Evolutionary conservation across 768 basidiomycete genomes (phyloP).

Genomic region (Lactarius tabidus): DNA sequence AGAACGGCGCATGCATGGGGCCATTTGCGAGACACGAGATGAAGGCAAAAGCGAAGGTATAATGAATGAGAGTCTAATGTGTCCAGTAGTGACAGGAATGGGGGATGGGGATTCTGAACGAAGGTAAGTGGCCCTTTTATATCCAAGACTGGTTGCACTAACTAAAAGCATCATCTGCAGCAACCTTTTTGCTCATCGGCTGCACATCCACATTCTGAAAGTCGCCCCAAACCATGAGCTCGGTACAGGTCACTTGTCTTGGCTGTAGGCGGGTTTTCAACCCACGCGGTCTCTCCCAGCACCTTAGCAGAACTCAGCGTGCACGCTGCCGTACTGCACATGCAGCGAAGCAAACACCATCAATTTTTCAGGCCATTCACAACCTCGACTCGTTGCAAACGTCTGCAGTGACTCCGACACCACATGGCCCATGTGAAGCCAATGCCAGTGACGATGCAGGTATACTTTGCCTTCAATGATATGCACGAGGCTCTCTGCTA

Average conservation of each 20-base stretch:
- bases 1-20: background rate
- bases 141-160: background rate
- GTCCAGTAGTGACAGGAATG: background rate
- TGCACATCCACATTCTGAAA: too few species aligned
- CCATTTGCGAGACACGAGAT: background rate
- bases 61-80: background rate
- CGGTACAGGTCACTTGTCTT: background rate
- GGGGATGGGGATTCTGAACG: background rate
- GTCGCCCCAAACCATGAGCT: background rate
- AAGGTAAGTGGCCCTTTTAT: background rate
- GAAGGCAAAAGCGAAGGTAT: background rate
- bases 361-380: too few species aligned
- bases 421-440: too few species aligned
- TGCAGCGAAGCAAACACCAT: too few species aligned
- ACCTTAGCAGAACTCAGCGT: background rate
- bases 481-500: too few species aligned
- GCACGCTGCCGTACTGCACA: too few species aligned
- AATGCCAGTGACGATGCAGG: too few species aligned
- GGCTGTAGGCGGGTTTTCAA: background rate
- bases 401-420: too few species aligned
- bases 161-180: background rate
- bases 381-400: too few species aligned
- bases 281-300: background rate
- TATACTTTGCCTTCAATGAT: too few species aligned
- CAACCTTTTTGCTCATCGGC: background rate